Evolutionary conservation across 2,329 filamentous ascomycete species (phyloP).

Genomic region (Penicillium sp.): DNA sequence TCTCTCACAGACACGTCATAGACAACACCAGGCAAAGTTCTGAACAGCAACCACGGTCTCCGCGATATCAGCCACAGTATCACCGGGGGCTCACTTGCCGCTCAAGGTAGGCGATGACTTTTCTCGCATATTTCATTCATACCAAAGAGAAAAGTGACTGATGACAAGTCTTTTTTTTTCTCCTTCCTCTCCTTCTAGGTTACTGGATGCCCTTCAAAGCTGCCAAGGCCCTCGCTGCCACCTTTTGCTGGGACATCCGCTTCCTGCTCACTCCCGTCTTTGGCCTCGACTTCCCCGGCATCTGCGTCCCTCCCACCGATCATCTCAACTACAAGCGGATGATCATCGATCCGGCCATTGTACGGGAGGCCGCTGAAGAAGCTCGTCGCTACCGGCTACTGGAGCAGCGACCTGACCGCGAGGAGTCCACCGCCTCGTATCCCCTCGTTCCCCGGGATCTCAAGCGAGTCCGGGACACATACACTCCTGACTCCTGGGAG

Average conservation of each 20-base stretch:
- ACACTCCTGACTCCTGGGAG: no score
- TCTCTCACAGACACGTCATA: conserved; percentile 33
- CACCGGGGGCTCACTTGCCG: conserved; percentile 81
- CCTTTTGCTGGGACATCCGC: conserved; percentile 81
- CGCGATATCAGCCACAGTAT: conserved; percentile 90
- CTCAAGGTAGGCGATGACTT: conserved; percentile 61
- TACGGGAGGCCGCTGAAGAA: conserved; percentile 46
- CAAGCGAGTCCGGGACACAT: no score
- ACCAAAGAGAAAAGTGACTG: no score
- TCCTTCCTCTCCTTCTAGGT: conserved; percentile 46
- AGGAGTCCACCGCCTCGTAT: conserved; percentile 7
- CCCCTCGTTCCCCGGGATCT: neutral
- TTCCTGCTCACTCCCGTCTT: conserved; percentile 86
- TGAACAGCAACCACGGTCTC: conserved; percentile 71
- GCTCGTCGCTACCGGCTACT: conserved; percentile 29
- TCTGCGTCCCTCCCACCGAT: conserved; percentile 62
- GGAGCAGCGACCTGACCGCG: conserved; percentile 16
- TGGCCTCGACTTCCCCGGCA: conserved; percentile 68
- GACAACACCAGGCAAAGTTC: conserved; percentile 83
- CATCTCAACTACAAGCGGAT: conserved; percentile 58
- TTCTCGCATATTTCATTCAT: no score
- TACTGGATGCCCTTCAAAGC: conserved; percentile 95
- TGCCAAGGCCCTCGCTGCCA: conserved; percentile 78
- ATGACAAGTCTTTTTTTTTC: no score
- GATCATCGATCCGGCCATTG: conserved; percentile 56